Evolutionary conservation across 1,139 yeast species (phyloP).

Genomic region (Geotrichum citri-aurantii): DNA sequence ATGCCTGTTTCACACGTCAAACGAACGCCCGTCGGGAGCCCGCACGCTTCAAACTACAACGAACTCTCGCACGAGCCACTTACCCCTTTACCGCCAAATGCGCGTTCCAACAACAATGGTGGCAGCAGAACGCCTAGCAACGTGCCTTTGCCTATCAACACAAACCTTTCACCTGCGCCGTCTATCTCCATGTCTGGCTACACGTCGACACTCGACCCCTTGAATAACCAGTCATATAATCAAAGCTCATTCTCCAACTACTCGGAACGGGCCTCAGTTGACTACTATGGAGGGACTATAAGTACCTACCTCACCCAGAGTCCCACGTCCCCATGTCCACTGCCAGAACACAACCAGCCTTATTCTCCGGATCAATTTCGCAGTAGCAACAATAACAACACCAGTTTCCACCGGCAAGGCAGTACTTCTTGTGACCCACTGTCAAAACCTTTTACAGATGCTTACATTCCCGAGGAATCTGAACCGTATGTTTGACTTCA

Average conservation of each 20-base stretch:
- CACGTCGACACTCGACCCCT: not conserved
- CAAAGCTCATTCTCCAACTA: not conserved
- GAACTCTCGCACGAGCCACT: not conserved
- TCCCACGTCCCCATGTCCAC: not conserved
- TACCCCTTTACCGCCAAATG: not conserved
- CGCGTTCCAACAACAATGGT: not conserved
- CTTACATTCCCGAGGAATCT: not conserved
- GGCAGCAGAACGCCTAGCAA: not conserved
- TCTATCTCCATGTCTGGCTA: not conserved
- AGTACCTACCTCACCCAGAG: constrained; percentile 5
- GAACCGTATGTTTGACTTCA: not conserved
- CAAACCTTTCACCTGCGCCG: not conserved
- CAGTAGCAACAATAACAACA: not conserved
- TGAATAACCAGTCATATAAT: not conserved
- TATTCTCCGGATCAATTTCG: not conserved
- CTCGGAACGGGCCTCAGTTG: constrained; percentile 6
- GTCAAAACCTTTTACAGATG: not conserved
- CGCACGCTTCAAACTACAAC: not conserved
- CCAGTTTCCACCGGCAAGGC: not conserved
- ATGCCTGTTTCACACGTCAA: not conserved
- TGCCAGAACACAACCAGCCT: not conserved
- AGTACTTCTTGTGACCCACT: not conserved
- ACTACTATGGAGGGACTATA: constrained; percentile 12
- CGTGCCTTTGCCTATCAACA: not conserved
- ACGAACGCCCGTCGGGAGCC: not conserved